Evolutionary conservation across 352 stramenopile species (phyloP), one percentile per base, ranked within the genome.

Genomic region (Phytophthora pseudosyringae): DNA sequence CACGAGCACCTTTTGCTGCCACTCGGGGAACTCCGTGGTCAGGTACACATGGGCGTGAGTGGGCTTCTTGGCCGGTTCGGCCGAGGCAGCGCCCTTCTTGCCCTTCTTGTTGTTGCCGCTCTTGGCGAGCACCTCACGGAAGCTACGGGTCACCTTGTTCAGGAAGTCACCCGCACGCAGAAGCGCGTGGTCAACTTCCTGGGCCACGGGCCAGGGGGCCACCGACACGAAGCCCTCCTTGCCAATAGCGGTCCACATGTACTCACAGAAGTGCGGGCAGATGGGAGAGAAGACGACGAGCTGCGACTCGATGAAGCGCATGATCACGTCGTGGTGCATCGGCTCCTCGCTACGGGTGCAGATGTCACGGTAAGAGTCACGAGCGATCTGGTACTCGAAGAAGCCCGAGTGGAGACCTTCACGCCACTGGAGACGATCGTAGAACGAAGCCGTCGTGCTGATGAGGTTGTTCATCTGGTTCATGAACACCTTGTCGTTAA

Each of bases 301-400:
- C 70, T 98, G 78, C 41, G 87, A 86, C 72, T 99, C 93, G 32
- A 97, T 93, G 86, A 98, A 99, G 59, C 93, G 90, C 53, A 80
- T 73, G 67, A 99, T 85, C 40, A 99, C 85, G 29, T 95, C 89
- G 48, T 86, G 80, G 73, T 99, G 93, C 89, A 99, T 97, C 11
- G 88, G 57, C 38, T 87, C 74, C 55, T 91, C 75, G 43, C 87
- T 83, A 57, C 88, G 88, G 18, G 39, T 45, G 78, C 96, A 99
- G 57, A 97, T 98, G 76, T 98, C 97, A 69, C 97, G 92, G 85
- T 99, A 99, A 58, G 94, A 83, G 79, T 99, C 98, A 51, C 97
- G 91, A 32, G 97, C 96, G 67, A 99, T 95, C 75, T 99, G 94
- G 83, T 99, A 98, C 67, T 99, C 97, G 71, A 98, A 99, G 88